These are phyloP conservation scores for Diplodia sapinea DNA, from an alignment of 2,329 filamentous ascomycete species.

Conservation along the genomic window DNA sequence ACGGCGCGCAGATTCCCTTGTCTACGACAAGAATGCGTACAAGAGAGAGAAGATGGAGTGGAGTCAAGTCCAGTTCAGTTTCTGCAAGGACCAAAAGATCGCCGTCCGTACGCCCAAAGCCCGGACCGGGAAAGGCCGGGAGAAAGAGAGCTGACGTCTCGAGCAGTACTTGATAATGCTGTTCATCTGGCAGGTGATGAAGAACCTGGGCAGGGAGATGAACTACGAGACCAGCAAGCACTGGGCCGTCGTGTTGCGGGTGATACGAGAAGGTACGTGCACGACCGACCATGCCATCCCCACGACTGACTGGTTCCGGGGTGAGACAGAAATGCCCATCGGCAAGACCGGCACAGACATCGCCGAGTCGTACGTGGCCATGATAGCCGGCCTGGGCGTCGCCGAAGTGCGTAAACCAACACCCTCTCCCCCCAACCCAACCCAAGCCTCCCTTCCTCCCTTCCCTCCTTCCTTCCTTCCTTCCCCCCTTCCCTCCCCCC, in stretches of 20 bases:
- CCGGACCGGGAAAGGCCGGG: too few relatives aligned
- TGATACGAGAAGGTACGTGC: not conserved
- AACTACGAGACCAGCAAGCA: not conserved
- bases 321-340: not conserved
- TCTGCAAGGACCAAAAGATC: not conserved
- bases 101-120: not conserved
- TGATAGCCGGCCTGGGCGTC: constrained; percentile 3
- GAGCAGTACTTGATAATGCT: constrained; percentile 4
- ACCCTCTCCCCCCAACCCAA: too few relatives aligned
- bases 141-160: not conserved
- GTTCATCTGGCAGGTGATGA: constrained; percentile 11
- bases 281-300: too few relatives aligned
- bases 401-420: not conserved
- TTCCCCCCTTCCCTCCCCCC: too few relatives aligned
- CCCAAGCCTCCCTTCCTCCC: too few relatives aligned
- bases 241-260: not conserved
- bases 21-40: not conserved
- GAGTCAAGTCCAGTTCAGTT: constrained; percentile 15
- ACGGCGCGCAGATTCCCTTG: not conserved
- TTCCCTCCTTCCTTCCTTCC: too few relatives aligned
- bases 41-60: constrained; percentile 1
- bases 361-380: constrained; percentile 8
- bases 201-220: not conserved
- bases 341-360: not conserved
- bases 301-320: too few relatives aligned